Base-by-base conservation (phyloP, 129 eudicot genomes). In the Mikania micrantha region DNA sequence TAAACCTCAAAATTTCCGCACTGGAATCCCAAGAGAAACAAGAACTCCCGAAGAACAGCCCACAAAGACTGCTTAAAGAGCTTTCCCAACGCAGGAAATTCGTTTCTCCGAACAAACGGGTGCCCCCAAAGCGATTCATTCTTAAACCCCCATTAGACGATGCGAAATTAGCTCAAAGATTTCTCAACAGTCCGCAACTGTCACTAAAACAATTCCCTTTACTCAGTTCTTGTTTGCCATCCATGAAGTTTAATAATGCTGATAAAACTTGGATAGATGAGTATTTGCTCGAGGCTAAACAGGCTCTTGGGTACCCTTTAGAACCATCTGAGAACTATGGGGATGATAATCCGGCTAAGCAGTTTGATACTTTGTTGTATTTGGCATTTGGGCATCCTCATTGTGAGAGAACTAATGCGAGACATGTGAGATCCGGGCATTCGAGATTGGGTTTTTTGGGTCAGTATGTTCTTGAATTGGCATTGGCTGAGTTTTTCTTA, bases 271-370 rank as follows among this genome's bases (percentile, higher is more conserved):
- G 99, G 99, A 85, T 94, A 2, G 95, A 89, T 62, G 99, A 94
- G 87, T 94, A 77, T 71, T 63, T 94, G 53, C 84, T 90, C 0
- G 99, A 94, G 61, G 97, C 90, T 0, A 94, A 94, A 57, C 99
- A 94, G 64, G 97, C 97, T 4, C 80, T 94, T 35, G 99, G 99
- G 65, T 94, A 90, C 83, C 94, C 99, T 17, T 78, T 94, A 27
- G 97, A 94, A 71, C 81, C 85, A 7, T 94, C 99, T 22, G 99
- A 94, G 27, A 76, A 21, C 21, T 90, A 75, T 15, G 88, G 88
- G 22, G 97, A 94, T 54, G 99, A 94, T 78, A 94, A 94, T 42
- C 99, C 99, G 0, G 99, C 97, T 12, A 94, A 94, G 57, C 99
- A 94, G 24, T 90, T 94, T 54, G 99, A 94, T 76, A 87, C 97